Conservation (phyloP, 495 filamentous ascomycete species). For the Penicillium taxi region DNA sequence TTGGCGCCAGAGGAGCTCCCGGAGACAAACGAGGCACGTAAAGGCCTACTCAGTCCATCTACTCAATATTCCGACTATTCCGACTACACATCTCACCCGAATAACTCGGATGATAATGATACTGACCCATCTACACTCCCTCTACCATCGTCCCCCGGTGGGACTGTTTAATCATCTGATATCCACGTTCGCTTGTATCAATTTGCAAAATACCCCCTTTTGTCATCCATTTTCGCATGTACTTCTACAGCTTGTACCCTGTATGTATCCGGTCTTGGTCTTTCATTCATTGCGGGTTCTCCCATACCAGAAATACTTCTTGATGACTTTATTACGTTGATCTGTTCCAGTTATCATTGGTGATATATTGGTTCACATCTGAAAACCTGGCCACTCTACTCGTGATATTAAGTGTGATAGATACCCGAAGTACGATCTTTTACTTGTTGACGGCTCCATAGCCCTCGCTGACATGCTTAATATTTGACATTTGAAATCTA, state of each 20-base stretch:
- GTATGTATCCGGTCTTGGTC: conserved; percentile 1
- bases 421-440: conserved; percentile 21
- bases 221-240: conserved; percentile 9
- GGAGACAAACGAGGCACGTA: conserved; percentile 39
- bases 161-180: conserved; percentile 15
- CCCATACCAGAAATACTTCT: not conserved
- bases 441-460: not conserved
- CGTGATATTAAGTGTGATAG: conserved; percentile 14
- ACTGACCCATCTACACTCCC: conserved; percentile 12
- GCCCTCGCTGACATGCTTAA: not conserved
- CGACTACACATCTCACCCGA: not conserved
- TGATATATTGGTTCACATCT: conserved; percentile 6
- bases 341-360: conserved; percentile 1
- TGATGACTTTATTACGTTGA: conserved; percentile 6
- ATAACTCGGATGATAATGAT: conserved; percentile 5
- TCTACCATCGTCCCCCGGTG: conserved; percentile 21
- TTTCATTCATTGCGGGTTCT: conserved; percentile 2
- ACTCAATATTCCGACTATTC: conserved; percentile 9
- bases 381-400: conserved; percentile 3
- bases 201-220: conserved; percentile 22
- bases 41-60: conserved; percentile 29
- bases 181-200: conserved; percentile 3
- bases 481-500: not conserved
- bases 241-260: conserved; percentile 4
- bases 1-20: conserved; percentile 58